A percentile compares a stretch with the other conserved stretches of the same genome.
phyloP scores from a whole-genome alignment of 176 grass and related monocot species.

The Eragrostis nindensis region DNA sequence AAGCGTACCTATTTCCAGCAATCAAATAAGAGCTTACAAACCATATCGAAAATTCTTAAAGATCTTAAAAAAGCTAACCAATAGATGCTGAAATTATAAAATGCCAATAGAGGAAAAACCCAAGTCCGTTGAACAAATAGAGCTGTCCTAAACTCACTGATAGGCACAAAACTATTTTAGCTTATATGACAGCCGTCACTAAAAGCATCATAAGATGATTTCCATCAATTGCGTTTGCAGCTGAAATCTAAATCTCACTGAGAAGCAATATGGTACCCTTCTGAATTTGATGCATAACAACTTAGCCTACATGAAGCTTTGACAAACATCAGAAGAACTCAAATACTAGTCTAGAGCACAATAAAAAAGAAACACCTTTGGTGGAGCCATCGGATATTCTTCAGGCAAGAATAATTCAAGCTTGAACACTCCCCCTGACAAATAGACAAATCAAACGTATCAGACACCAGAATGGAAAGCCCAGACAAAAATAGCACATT shows the following conservation, averaged over 20 bases:
- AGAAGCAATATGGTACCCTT: not conserved
- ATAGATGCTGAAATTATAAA: not conserved
- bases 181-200: not conserved
- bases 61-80: not conserved
- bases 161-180: not conserved
- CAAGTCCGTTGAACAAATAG: not conserved
- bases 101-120: not conserved
- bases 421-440: slow-evolving; percentile 92
- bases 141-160: not conserved
- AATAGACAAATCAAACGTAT: slow-evolving; percentile 16
- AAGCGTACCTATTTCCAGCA: slow-evolving; percentile 78
- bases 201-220: slow-evolving; percentile 1
- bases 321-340: slow-evolving; percentile 15
- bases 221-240: slow-evolving; percentile 12
- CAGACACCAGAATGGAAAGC: not conserved
- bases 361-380: slow-evolving; percentile 65
- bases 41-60: not conserved
- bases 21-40: slow-evolving; percentile 20
- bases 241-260: slow-evolving; percentile 3
- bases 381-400: slow-evolving; percentile 98
- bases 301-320: slow-evolving; percentile 10
- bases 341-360: slow-evolving; percentile 53
- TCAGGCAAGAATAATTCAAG: slow-evolving; percentile 95
- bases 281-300: slow-evolving; percentile 15
- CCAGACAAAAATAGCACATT: not conserved